phyloP scores from a whole-genome alignment of 2,329 filamentous ascomycete species.

The Epichloe elymi region DNA sequence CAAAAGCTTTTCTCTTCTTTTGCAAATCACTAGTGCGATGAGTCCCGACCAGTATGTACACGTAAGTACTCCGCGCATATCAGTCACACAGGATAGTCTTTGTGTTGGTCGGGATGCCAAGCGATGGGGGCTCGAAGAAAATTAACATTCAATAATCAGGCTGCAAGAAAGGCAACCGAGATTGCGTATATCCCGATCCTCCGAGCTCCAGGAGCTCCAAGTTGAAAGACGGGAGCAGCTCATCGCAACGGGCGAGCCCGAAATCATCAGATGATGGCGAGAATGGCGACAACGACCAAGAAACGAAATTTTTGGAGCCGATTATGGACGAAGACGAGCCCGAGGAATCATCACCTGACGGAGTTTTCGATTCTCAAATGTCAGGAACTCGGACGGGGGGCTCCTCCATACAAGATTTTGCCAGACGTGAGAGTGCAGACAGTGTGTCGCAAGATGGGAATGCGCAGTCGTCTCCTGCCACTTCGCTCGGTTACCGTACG shows the following conservation, averaged over 20 bases:
- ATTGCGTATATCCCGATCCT: conserved; percentile 78
- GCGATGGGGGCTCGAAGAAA: not conserved
- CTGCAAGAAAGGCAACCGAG: conserved; percentile 81
- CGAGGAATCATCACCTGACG: conserved; percentile 15
- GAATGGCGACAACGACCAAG: conserved; percentile 29
- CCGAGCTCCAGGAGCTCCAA: conserved; percentile 30
- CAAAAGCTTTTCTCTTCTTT: conserved; percentile 6
- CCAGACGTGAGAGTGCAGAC: conserved; percentile 36
- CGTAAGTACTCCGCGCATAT: conserved; percentile 30
- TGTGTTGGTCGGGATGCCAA: not conserved
- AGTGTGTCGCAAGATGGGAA: conserved; percentile 39
- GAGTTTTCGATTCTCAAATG: conserved; percentile 9
- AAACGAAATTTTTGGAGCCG: conserved; percentile 30
- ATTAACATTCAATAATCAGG: conserved; percentile 33
- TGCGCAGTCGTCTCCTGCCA: conserved; percentile 36
- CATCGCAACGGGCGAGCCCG: conserved; percentile 32
- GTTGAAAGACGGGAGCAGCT: conserved; percentile 24
- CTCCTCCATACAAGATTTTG: conserved; percentile 20
- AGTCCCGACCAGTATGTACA: conserved; percentile 76
- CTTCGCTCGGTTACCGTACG: conserved; percentile 26
- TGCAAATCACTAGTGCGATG: conserved; percentile 58
- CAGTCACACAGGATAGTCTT: not conserved
- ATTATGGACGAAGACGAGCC: conserved; percentile 44
- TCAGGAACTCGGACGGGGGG: conserved; percentile 23
- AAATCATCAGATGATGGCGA: conserved; percentile 42